Evolutionary conservation across 306 rosid species (phyloP).

Genomic region (Vigna angularis): DNA sequence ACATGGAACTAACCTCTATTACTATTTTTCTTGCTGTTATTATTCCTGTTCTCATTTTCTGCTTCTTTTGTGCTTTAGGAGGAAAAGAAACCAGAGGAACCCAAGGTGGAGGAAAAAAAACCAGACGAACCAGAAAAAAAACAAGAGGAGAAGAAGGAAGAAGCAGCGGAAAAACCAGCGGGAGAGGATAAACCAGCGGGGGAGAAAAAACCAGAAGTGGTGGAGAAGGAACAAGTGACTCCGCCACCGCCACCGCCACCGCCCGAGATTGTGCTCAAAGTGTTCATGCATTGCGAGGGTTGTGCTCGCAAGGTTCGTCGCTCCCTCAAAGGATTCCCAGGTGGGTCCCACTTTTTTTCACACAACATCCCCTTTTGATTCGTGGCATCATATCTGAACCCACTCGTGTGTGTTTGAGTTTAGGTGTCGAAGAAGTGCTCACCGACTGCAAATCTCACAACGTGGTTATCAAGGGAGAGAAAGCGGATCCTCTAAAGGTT

Average conservation of each 20-base stretch:
- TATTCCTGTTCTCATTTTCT: slow-evolving; percentile 7
- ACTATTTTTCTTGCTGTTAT: not conserved
- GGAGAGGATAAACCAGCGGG: slow-evolving; percentile 28
- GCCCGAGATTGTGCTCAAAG: slow-evolving; percentile 72
- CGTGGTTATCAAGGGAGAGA: slow-evolving; percentile 85
- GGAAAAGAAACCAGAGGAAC: slow-evolving; percentile 58
- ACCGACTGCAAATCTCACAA: slow-evolving; percentile 69
- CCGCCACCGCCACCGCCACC: slow-evolving; percentile 48
- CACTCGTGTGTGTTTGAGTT: not conserved
- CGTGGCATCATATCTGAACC: not conserved
- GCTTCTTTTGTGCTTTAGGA: slow-evolving; percentile 46
- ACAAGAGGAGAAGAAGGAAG: slow-evolving; percentile 30
- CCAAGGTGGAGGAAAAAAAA: slow-evolving; percentile 47
- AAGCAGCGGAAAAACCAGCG: slow-evolving; percentile 12
- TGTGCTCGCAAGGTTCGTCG: slow-evolving; percentile 91
- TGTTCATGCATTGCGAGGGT: slow-evolving; percentile 96
- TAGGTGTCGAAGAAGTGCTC: slow-evolving; percentile 78
- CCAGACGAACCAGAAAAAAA: slow-evolving; percentile 43
- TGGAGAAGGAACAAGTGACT: slow-evolving; percentile 38
- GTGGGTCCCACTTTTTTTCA: slow-evolving; percentile 37
- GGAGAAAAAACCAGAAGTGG: slow-evolving; percentile 14
- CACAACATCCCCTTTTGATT: not conserved
- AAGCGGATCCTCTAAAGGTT: slow-evolving; percentile 81
- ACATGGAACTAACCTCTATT: not conserved
- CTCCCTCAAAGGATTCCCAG: slow-evolving; percentile 74